These are phyloP conservation scores for Dioscorea dumetorum DNA, from an alignment of 106 monocot genomes.

Conservation along the genomic window DNA sequence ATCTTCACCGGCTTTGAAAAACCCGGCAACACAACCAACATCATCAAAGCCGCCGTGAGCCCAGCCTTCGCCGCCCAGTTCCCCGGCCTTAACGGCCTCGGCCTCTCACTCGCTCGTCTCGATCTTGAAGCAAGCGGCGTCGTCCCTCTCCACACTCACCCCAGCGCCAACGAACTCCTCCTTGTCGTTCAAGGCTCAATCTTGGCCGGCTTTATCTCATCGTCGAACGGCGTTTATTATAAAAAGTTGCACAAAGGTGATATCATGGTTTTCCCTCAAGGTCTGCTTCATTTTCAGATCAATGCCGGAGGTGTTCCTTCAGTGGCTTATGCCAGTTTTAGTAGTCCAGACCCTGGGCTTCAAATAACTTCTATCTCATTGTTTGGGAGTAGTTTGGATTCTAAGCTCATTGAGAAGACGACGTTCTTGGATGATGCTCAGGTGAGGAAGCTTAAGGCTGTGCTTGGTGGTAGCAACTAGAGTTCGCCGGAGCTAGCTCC, in stretches of 20 bases:
- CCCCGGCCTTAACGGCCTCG: conserved; percentile 73
- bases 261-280: conserved; percentile 73
- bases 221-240: conserved; percentile 37
- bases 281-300: conserved; percentile 67
- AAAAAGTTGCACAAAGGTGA: conserved; percentile 42
- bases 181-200: conserved; percentile 45
- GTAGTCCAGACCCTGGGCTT: conserved; percentile 55
- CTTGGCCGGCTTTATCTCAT: conserved; percentile 62
- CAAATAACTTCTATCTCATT: conserved; percentile 60
- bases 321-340: conserved; percentile 41
- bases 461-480: conserved; percentile 62
- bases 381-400: conserved; percentile 51
- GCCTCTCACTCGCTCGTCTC: conserved; percentile 67
- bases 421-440: conserved; percentile 57
- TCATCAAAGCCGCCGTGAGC: conserved; percentile 70
- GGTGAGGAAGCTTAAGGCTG: conserved; percentile 85
- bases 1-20: conserved; percentile 48
- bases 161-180: conserved; percentile 54
- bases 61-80: conserved; percentile 56
- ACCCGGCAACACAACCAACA: conserved; percentile 45
- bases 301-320: conserved; percentile 31
- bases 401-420: conserved; percentile 36
- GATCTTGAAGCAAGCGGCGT: conserved; percentile 57
- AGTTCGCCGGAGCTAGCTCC: no score
- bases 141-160: conserved; percentile 86